A percentile compares a stretch with the other conserved stretches of the same genome.
Evolutionary conservation across 352 stramenopile species (phyloP).

Genomic region (Pythium plurisporium): DNA sequence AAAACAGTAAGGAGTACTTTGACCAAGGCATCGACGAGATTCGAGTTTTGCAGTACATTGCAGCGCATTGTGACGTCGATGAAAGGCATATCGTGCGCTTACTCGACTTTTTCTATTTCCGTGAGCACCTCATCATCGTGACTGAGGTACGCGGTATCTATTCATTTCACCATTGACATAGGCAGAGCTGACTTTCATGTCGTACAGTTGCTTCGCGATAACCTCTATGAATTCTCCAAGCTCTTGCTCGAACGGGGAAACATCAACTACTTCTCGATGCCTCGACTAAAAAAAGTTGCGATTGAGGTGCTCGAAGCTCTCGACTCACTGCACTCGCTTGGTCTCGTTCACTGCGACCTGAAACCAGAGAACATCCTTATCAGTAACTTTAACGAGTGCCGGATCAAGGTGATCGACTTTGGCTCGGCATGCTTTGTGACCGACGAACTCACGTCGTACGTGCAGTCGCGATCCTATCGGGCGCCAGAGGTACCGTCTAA

Average conservation of each 20-base stretch:
- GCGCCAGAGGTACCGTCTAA: constrained; percentile 95
- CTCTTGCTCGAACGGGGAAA: constrained; percentile 66
- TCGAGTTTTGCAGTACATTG: constrained; percentile 67
- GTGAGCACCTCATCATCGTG: constrained; percentile 95
- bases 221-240: constrained; percentile 98
- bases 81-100: constrained; percentile 93
- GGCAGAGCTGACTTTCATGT: not conserved
- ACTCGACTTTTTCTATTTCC: constrained; percentile 94
- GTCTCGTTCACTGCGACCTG: constrained; percentile 97
- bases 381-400: constrained; percentile 86
- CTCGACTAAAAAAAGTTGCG: constrained; percentile 91
- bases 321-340: constrained; percentile 82
- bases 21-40: constrained; percentile 92
- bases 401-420: constrained; percentile 98
- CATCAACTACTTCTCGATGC: constrained; percentile 94
- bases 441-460: constrained; percentile 95
- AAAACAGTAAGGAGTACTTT: constrained; percentile 99
- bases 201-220: constrained; percentile 90
- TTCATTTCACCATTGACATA: not conserved
- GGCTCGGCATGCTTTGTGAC: constrained; percentile 94
- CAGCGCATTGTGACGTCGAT: constrained; percentile 80
- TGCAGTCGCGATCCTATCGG: constrained; percentile 97
- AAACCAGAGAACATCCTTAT: constrained; percentile 98
- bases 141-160: constrained; percentile 88
- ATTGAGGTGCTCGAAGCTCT: constrained; percentile 94